These are phyloP conservation scores for Spongispora temasekensis DNA, from an alignment of 1,284 basidiomycete genomes.

Conservation along the genomic window DNA sequence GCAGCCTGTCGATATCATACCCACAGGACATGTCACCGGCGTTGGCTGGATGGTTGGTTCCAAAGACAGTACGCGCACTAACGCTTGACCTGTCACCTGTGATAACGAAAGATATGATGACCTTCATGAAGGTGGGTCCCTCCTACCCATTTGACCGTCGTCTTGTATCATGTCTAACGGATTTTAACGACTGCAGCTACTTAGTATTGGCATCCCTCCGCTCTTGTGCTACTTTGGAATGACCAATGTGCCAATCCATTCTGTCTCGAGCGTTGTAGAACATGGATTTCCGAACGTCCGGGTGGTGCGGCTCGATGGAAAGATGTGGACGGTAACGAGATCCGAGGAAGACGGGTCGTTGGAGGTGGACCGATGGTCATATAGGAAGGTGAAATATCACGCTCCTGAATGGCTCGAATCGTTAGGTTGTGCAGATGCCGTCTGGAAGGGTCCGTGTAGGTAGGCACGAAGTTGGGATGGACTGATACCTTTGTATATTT, in stretches of 20 bases:
- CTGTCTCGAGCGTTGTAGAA: slow-evolving; percentile 49
- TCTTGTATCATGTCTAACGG: neutral
- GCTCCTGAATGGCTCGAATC: slow-evolving; percentile 64
- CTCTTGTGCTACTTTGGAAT: slow-evolving; percentile 56
- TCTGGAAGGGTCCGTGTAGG: slow-evolving; percentile 23
- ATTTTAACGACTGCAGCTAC: slow-evolving; percentile 45
- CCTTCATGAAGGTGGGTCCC: slow-evolving; percentile 34
- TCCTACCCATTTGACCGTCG: neutral
- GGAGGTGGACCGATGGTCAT: slow-evolving; percentile 59
- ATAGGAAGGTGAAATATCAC: slow-evolving; percentile 51
- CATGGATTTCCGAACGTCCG: slow-evolving; percentile 63
- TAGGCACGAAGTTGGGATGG: neutral
- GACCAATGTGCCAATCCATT: slow-evolving; percentile 48
- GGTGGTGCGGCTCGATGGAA: slow-evolving; percentile 53
- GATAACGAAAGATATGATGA: slow-evolving; percentile 37
- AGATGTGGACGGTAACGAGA: slow-evolving; percentile 53
- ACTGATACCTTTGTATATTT: too few relatives aligned
- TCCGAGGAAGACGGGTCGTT: slow-evolving; percentile 25
- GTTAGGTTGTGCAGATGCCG: slow-evolving; percentile 54
- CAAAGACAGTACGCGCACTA: slow-evolving; percentile 55
- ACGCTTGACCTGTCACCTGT: slow-evolving; percentile 47
- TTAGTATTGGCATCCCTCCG: slow-evolving; percentile 58
- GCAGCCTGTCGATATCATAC: slow-evolving; percentile 57
- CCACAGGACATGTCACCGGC: slow-evolving; percentile 63
- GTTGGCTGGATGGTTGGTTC: slow-evolving; percentile 68